Evolutionary conservation across 768 basidiomycete species (phyloP).

Genomic region (Wakefieldia striispora): DNA sequence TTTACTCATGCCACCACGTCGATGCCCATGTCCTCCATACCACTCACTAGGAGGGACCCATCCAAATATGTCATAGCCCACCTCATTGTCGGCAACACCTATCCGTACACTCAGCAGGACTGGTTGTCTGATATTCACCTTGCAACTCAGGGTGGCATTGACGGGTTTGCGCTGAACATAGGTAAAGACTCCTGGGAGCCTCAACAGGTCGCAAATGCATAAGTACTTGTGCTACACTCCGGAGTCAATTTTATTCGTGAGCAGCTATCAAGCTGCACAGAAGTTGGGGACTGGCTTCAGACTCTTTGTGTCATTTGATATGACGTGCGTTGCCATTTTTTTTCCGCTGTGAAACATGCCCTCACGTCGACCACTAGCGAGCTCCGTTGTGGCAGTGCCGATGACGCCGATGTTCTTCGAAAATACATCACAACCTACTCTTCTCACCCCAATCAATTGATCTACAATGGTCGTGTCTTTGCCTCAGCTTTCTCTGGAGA

Average conservation of each 20-base stretch:
- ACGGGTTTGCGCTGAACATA: slow-evolving; percentile 70
- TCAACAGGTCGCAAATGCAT: slow-evolving; percentile 62
- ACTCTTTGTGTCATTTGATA: slow-evolving; percentile 78
- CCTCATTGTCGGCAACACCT: too few species aligned
- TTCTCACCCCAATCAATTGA: slow-evolving; percentile 59
- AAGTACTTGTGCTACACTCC: slow-evolving; percentile 20
- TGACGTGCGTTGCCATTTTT: slow-evolving; percentile 51
- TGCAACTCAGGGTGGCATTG: too few species aligned
- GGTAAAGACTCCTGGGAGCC: slow-evolving; percentile 60
- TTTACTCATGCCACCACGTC: too few species aligned
- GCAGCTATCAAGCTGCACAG: too few species aligned
- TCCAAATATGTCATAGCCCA: too few species aligned
- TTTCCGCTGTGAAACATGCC: background rate
- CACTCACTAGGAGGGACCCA: too few species aligned
- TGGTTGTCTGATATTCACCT: too few species aligned
- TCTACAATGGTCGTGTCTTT: slow-evolving; percentile 45
- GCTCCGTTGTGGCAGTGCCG: slow-evolving; percentile 48
- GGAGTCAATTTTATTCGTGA: slow-evolving; percentile 9
- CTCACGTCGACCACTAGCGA: slow-evolving; percentile 35
- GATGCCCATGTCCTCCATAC: too few species aligned
- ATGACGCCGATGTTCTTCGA: slow-evolving; percentile 52
- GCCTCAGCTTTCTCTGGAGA: slow-evolving; percentile 76
- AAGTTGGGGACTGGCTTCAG: too few species aligned
- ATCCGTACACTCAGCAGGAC: too few species aligned
- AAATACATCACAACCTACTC: slow-evolving; percentile 52